These are phyloP conservation scores for Nannizzia gypsea DNA, from an alignment of 2,329 filamentous ascomycete genomes.

Conservation along the genomic window DNA sequence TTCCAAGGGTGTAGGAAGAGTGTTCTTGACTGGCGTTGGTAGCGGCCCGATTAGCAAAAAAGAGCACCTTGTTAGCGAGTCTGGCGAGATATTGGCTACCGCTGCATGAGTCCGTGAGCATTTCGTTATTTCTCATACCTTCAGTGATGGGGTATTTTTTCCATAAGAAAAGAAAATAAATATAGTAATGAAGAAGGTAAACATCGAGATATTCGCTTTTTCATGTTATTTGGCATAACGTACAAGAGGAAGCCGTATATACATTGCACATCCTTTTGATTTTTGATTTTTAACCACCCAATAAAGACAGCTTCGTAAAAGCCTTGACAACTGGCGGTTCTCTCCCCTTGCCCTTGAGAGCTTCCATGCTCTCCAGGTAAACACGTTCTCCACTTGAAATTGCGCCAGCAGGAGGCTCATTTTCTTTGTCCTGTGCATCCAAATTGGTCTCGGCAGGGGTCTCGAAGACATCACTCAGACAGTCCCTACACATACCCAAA, in stretches of 20 bases:
- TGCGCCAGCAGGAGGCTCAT: conserved; percentile 12
- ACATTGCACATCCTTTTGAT: neutral
- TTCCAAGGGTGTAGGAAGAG: conserved; percentile 68
- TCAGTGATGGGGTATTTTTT: neutral
- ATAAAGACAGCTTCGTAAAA: conserved; percentile 30
- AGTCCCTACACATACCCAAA: conserved; percentile 53
- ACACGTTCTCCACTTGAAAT: conserved; percentile 24
- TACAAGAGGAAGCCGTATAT: neutral
- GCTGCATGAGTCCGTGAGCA: neutral
- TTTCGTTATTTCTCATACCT: neutral
- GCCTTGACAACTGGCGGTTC: conserved; percentile 43
- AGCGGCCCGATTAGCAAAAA: conserved; percentile 75
- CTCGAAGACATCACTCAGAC: conserved; percentile 59
- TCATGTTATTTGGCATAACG: neutral
- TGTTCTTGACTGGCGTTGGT: conserved; percentile 85
- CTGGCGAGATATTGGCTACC: conserved; percentile 39
- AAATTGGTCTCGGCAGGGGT: conserved; percentile 18
- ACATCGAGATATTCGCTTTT: neutral
- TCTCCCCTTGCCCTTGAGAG: conserved; percentile 26
- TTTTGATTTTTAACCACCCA: conserved; percentile 17
- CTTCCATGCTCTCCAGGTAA: conserved; percentile 32
- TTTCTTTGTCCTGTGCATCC: conserved; percentile 17
- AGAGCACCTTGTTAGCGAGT: conserved; percentile 60
- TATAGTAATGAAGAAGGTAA: neutral
- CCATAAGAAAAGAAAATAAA: neutral